phyloP scores from a whole-genome alignment of 75 land plant genomes.

The Ceratopteris richardii region DNA sequence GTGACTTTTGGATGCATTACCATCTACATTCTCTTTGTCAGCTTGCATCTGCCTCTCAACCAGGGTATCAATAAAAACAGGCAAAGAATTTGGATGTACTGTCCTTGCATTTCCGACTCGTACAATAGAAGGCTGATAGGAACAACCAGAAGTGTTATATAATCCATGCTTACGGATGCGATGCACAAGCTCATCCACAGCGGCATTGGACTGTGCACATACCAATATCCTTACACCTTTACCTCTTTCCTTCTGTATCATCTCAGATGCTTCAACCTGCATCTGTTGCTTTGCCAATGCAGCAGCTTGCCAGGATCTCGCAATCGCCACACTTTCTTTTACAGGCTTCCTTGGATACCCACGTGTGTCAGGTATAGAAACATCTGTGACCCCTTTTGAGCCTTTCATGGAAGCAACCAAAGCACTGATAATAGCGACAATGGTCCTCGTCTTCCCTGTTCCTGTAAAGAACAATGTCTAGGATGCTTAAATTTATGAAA shows the following conservation, averaged over 20 bases:
- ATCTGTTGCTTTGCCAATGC: slow-evolving; percentile 60
- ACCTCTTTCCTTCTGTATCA: slow-evolving; percentile 13
- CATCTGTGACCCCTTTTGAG: neutral
- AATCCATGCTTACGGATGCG: slow-evolving; percentile 69
- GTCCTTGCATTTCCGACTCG: slow-evolving; percentile 82
- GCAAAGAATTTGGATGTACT: slow-evolving; percentile 81
- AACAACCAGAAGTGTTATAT: slow-evolving; percentile 50
- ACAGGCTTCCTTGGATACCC: slow-evolving; percentile 13
- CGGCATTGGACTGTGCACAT: slow-evolving; percentile 99
- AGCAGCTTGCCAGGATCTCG: slow-evolving; percentile 90
- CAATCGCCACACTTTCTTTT: slow-evolving; percentile 55
- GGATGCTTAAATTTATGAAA: too few species aligned
- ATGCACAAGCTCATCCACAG: slow-evolving; percentile 87
- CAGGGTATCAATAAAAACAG: slow-evolving; percentile 85
- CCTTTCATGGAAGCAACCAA: slow-evolving; percentile 36
- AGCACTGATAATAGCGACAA: slow-evolving; percentile 77
- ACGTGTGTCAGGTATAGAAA: neutral
- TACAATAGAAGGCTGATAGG: slow-evolving; percentile 71
- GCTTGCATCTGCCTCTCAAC: slow-evolving; percentile 65
- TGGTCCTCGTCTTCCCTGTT: slow-evolving; percentile 90
- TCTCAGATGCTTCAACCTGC: slow-evolving; percentile 13
- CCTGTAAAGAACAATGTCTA: slow-evolving; percentile 35
- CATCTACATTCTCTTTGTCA: slow-evolving; percentile 33
- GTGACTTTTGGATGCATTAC: slow-evolving; percentile 15
- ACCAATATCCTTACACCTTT: slow-evolving; percentile 58